Evolutionary conservation across 192 early-diverging fungal genomes (phyloP), one percentile per base, ranked within the genome.

Genomic region (Chytriomyces sp.): DNA sequence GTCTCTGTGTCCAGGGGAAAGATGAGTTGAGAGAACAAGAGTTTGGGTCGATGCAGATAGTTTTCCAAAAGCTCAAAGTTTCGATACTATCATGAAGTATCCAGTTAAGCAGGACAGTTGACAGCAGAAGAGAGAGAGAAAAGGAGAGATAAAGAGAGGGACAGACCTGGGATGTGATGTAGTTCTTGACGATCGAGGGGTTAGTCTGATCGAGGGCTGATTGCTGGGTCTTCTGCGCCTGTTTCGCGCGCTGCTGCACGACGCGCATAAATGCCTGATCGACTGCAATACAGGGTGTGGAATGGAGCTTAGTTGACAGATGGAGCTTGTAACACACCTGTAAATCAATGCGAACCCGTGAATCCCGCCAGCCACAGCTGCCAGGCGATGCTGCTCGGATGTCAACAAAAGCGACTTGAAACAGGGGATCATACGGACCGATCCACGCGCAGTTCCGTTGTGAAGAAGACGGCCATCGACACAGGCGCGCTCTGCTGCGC

Each of bases 31-130:
- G 22, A 66, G 36, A 28, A 41, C 8, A 85, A 72, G 25, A 49
- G 53, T 49, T 76, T 78, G 39, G 84, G 84, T 5, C 64, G 72
- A 39, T 79, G 75, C 8, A 86, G 74, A 49, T 77, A 76, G 14
- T 69, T 70, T 65, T 83, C 82, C 17, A 83, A 63, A 34, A 83
- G 59, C 40, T 86, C 84, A 68, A 78, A 86, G 64, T 73, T 76
- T 28, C 84, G 77, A 56, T 83, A 85, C 72, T 85, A 72, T n/a
- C n/a, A n/a, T n/a, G n/a, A n/a, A n/a, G n/a, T n/a, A n/a, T n/a
- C n/a, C n/a, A n/a, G n/a, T n/a, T n/a, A n/a, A n/a, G n/a, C n/a
- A n/a, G n/a, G n/a, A n/a, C n/a, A n/a, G n/a, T n/a, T n/a, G n/a
- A n/a, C n/a, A n/a, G n/a, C n/a, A n/a, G n/a, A n/a, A n/a, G n/a